Base-by-base conservation (phyloP, 495 filamentous ascomycete species). In the Xylaria scruposa region DNA sequence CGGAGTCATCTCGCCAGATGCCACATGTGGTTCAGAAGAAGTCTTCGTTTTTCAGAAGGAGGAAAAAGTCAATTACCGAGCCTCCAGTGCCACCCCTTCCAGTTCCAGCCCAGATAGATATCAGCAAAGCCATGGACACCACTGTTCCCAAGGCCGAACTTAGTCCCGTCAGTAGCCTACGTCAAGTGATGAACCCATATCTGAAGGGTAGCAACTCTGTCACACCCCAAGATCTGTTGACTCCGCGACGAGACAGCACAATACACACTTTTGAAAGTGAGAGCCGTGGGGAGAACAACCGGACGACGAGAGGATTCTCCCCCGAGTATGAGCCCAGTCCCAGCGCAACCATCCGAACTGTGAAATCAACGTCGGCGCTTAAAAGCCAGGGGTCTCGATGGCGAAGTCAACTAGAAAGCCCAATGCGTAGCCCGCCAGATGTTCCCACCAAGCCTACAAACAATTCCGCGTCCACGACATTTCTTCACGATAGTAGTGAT, bases 121-220 rank as follows among this genome's bases (percentile, higher is more conserved):
- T 82, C 4, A 72, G 71, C 21, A 70, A 74, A 44, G 76, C 79
- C 24, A 80, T 80, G 69, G 70, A 77, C 42, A 73, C 76, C 46
- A 65, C 70, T 12, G 54, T 81, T 31, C 63, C 70, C 0, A 74
- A 74, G 68, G 72, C 80, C 15, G 82, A 83, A 56, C 70, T 79
- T 3, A 97, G 94, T 76, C 94, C 96, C n/a, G 89, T 92, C 8
- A 95, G 92, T 77, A 98, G 95, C 78, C 83, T 98, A 75, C 89
- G 93, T 44, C 87, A 93, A 80, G 92, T 93, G 42, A 98, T 98
- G 96, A 91, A 93, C 78, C 94, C 94, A 53, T 98, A 93, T 76
- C 83, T 97, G 31, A 78, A 81, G 64, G 76, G 72, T 7, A 78
- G 76, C 8, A 64, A 61, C 15, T 46, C 75, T 54, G 29, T 59